Evolutionary conservation across 768 basidiomycete species (phyloP), one percentile per base, ranked within the genome.

Genomic region (Trametes cinnabarina): DNA sequence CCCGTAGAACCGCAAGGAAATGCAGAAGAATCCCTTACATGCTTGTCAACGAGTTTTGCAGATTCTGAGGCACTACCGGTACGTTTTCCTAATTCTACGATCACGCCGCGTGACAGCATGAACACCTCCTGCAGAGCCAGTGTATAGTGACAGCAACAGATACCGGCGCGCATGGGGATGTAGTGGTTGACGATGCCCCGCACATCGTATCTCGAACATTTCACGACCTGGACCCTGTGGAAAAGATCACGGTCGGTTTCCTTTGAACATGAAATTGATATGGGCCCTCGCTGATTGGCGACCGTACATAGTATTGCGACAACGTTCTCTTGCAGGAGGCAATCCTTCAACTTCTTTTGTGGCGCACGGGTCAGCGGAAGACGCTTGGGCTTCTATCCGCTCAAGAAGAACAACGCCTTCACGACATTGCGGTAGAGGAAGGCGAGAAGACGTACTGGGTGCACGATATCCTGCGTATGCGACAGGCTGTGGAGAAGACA

Each of bases 281-380:
- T 41, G 19, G 17, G 25, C 17, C 2, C 17, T 30, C 20, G 23
- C 61, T 62, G 47, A 58, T 22, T 32, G 32, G 44, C 15, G 35
- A 40, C 28, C n/a, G n/a, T 49, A 8, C 19, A n/a, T 61, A 90
- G 87, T 92, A 90, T 62, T 89, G 87, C 66, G 71, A 82, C 35
- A 83, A 87, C 57, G 78, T 92, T 28, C 80, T 92, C 11, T 76
- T 90, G 4, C 87, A 84, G 2, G 90, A 90, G 69, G 79, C 86
- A 3, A 76, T 88, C 39, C 74, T 85, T 41, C 90, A 92, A 65
- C 75, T 92, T 9, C 74, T 89, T n/a, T 72, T 90, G 14, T 91
- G 88, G 87, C 82, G 87, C 11, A 73, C 73, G 15, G 88, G 86
- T 1, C 70, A 78, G 34, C 86, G 90, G 25, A 77, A 69, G 1